Conservation (phyloP, 257 asterid species). For the Solanum tacnaense region DNA sequence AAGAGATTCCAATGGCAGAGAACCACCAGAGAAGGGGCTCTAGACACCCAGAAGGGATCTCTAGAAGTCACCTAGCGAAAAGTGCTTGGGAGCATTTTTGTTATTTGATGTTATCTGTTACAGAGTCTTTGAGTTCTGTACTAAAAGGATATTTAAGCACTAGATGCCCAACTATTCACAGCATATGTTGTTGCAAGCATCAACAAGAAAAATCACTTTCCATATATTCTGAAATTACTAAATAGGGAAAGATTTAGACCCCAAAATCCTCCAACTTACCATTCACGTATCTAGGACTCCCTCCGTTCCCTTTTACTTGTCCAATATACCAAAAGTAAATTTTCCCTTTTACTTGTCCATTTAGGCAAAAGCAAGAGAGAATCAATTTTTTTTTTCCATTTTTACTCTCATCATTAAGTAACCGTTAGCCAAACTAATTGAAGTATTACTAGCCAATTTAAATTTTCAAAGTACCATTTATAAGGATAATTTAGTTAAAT, state of each 20-base stretch:
- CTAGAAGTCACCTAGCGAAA: not conserved
- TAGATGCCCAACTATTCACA: not conserved
- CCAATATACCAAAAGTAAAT: not conserved
- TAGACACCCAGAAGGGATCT: not conserved
- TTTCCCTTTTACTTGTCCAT: not conserved
- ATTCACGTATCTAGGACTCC: not conserved
- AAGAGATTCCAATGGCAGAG: not conserved
- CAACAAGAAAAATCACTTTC: not conserved
- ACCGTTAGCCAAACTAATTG: not conserved
- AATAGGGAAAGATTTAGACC: not conserved
- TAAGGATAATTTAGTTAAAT: not conserved
- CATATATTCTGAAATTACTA: not conserved
- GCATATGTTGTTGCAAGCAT: not conserved
- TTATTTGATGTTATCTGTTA: not conserved
- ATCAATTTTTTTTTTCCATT: not conserved
- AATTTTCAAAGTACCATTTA: not conserved
- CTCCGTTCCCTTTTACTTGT: not conserved
- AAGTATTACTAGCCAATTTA: not conserved
- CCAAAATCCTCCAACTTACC: not conserved
- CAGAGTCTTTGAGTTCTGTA: not conserved
- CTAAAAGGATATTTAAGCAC: not conserved
- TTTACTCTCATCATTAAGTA: not conserved
- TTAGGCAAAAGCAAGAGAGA: not conserved
- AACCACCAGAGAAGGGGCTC: not conserved
- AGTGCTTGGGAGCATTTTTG: not conserved